phyloP scores from a whole-genome alignment of 805 yeast species.

The Jamesozyma lodderae region DNA sequence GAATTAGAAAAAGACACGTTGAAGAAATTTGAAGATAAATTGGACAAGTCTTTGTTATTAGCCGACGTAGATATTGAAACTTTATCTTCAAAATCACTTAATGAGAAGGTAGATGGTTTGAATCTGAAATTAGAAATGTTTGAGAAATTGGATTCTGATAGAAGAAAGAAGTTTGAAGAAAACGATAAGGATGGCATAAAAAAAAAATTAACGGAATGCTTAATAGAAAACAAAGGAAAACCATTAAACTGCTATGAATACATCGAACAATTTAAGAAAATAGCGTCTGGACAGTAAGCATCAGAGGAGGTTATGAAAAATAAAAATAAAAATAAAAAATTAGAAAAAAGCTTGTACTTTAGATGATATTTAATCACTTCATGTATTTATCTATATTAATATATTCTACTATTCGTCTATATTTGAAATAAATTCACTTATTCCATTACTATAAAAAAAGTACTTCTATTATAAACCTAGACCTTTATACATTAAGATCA shows the following conservation, averaged over 20 bases:
- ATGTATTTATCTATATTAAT: background rate
- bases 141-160: slow-evolving; percentile 27
- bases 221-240: slow-evolving; percentile 48
- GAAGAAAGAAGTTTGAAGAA: slow-evolving; percentile 9
- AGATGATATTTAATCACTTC: background rate
- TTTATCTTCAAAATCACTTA: slow-evolving; percentile 27
- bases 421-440: background rate
- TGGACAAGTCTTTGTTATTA: slow-evolving; percentile 34
- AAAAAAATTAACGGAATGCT: slow-evolving; percentile 46
- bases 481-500: slow-evolving; percentile 78
- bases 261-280: slow-evolving; percentile 56
- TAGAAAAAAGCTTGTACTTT: background rate
- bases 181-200: slow-evolving; percentile 36
- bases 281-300: slow-evolving; percentile 34
- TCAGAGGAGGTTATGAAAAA: background rate
- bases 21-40: slow-evolving; percentile 41
- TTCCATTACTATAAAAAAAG: background rate
- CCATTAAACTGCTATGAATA: slow-evolving; percentile 79
- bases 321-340: too few species aligned
- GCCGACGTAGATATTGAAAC: slow-evolving; percentile 27
- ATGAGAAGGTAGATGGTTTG: slow-evolving; percentile 37
- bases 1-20: slow-evolving; percentile 46
- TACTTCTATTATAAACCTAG: slow-evolving; percentile 43
- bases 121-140: slow-evolving; percentile 32
- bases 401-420: background rate